Evolutionary conservation across 768 basidiomycete species (phyloP), one percentile per base, ranked within the genome.

Genomic region (Saitozyma podzolica): DNA sequence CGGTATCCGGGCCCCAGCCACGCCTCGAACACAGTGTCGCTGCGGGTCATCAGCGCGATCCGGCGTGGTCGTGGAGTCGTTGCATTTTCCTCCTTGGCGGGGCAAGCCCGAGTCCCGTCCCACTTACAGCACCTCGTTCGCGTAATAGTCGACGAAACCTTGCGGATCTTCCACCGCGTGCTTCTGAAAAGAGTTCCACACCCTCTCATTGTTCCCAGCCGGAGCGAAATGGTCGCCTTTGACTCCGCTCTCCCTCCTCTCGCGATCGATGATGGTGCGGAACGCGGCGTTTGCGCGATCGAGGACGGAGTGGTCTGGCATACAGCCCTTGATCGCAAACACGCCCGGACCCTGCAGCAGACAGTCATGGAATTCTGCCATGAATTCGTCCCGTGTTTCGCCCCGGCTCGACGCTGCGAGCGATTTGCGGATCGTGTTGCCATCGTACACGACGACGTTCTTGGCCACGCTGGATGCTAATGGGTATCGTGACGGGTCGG

Each of bases 1-100:
- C 60, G 58, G 50, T 67, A 67, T 37, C 57, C 66, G 19, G 62
- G 66, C 43, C 66, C 66, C 0, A 63, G 62, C 62, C 66, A 67
- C 6, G 66, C 62, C 43, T 63, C 61, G 11, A 19, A 58, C 10
- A 61, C 48, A 6, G 54, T 0, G 40, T 49, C 58, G 9, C 64
- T 65, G 19, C 9, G 41, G 9, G 17, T 58, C 57, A 50, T 29
- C 29, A 29, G 29, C 29, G 29, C 29, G 29, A 29, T 29, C 29
- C 29, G 29, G 29, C 29, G 29, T 29, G 29, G 29, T 2, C 29
- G 29, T 5, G 29, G 5, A 2, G 57, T 40, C 16, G n/a, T n/a
- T n/a, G n/a, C n/a, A n/a, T n/a, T 16, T 5, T 20, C 14, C 13
- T 13, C 20, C 10, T 43, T 54, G 29, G 8, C 19, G 52, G 14